Evolutionary conservation across 1,284 basidiomycete genomes (phyloP), one percentile per base, ranked within the genome.

Genomic region (Cerrena zonata): DNA sequence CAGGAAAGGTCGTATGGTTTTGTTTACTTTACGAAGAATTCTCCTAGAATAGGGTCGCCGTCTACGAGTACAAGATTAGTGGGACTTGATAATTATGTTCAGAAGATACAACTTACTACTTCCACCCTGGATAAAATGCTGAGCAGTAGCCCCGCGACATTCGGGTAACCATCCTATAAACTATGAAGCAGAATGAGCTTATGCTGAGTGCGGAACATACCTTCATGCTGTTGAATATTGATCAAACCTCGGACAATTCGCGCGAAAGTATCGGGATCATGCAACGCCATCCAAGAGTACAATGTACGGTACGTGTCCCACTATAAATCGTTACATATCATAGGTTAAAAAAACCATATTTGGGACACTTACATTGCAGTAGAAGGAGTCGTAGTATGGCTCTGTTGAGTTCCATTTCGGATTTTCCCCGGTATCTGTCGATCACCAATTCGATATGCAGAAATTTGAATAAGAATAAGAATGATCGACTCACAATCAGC

Each of bases 341-440:
- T 0, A 21, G 11, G 37, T 25, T n/a, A 22, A 38, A 18, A 36
- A 23, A 36, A 37, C 11, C 34, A 23, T 4, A 30, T 10, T 7
- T 27, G 1, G 23, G 21, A 47, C 5, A 60, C 75, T 23, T 53
- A 81, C 80, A 53, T 84, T 85, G 64, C 83, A 86, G 58, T 84
- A 87, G 51, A 82, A 76, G 0, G 82, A 83, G 56, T 86, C 82
- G 52, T 73, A 85, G 55, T 83, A 84, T 1, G 82, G 82, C 56
- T 84, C 81, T 0, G 71, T 74, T 0, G 82, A 84, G 42, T 75
- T 74, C 79, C 82, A 85, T 30, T 73, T 71, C 0, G 82, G 81
- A 56, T 85, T 86, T 62, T 86, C 84, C n/a, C 78, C 82, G 1
- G 80, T 80, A 58, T 85, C 81, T 83, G 43, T 15, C 18, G 19